Evolutionary conservation across 1,139 yeast species (phyloP).

Genomic region (Magnusiomyces fungicola): DNA sequence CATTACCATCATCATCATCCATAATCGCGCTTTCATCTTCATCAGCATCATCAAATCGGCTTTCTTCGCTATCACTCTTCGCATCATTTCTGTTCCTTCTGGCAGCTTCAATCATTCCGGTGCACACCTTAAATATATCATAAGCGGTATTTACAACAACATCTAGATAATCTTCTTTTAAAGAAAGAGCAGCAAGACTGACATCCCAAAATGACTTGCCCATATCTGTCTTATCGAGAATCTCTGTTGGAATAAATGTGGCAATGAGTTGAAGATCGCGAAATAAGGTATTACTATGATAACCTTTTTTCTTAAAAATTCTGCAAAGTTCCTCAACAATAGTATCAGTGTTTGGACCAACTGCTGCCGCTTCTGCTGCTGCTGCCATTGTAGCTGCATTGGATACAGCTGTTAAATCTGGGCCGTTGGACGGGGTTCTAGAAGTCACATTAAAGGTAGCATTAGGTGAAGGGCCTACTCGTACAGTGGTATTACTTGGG

Average conservation of each 20-base stretch:
- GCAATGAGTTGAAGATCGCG: slow-evolving; percentile 34
- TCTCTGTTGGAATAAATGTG: slow-evolving; percentile 31
- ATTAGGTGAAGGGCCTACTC: no score
- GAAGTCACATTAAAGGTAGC: no score
- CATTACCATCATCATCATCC: slow-evolving; percentile 4
- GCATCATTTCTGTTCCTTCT: no score
- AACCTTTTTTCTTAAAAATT: slow-evolving; percentile 18
- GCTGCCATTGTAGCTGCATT: background rate
- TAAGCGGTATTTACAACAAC: slow-evolving; percentile 30
- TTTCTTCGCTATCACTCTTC: background rate
- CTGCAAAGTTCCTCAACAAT: slow-evolving; percentile 30
- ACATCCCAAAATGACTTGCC: slow-evolving; percentile 36
- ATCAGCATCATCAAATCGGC: slow-evolving; percentile 1
- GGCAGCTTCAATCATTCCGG: slow-evolving; percentile 22
- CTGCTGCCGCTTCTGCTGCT: background rate
- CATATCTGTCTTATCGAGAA: slow-evolving; percentile 29
- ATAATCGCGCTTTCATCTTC: background rate
- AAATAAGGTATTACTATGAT: slow-evolving; percentile 24
- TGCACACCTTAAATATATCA: slow-evolving; percentile 30
- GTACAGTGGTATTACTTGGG: slow-evolving; percentile 1
- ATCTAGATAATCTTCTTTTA: slow-evolving; percentile 30
- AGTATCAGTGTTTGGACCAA: slow-evolving; percentile 28
- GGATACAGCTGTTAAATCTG: background rate
- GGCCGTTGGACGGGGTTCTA: no score
- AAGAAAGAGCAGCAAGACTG: slow-evolving; percentile 31